Evolutionary conservation across 768 basidiomycete genomes (phyloP).

Genomic region (Mycena alexandri): DNA sequence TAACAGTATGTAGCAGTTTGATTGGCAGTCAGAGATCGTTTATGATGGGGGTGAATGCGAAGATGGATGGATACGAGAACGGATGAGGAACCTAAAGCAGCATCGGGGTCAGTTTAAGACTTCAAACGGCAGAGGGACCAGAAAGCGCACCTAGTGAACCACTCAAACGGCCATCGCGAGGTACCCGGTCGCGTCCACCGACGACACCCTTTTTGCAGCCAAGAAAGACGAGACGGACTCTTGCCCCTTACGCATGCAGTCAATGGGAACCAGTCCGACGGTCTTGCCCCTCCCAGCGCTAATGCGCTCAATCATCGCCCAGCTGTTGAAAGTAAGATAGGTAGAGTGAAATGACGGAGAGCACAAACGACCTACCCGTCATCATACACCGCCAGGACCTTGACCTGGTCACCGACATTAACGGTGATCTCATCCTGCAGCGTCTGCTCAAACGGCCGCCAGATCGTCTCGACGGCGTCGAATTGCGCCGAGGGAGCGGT

Average conservation of each 20-base stretch:
- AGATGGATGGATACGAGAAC: not conserved
- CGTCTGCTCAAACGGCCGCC: slow-evolving; percentile 68
- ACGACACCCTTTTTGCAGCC: slow-evolving; percentile 61
- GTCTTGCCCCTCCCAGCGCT: slow-evolving; percentile 43
- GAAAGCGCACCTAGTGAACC: not conserved
- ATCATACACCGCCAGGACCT: slow-evolving; percentile 67
- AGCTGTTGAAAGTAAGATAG: no score
- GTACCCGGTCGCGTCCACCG: slow-evolving; percentile 40
- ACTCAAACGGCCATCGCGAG: slow-evolving; percentile 28
- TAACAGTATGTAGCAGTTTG: no score
- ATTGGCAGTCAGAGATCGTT: slow-evolving; percentile 1
- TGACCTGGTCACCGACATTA: slow-evolving; percentile 62
- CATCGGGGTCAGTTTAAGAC: no score
- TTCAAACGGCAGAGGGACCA: no score
- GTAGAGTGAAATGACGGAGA: no score
- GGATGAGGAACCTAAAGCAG: not conserved
- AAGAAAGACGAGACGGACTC: slow-evolving; percentile 64
- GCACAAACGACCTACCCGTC: slow-evolving; percentile 61
- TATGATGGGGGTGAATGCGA: not conserved
- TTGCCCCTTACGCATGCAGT: slow-evolving; percentile 67
- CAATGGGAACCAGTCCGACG: slow-evolving; percentile 75
- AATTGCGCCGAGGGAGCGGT: slow-evolving; percentile 43
- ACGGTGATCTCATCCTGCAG: slow-evolving; percentile 73
- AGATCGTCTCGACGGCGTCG: slow-evolving; percentile 60
- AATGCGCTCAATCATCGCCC: slow-evolving; percentile 71